Conservation (phyloP, 2,329 filamentous ascomycete genomes). For the Beauveria rudraprayagi region DNA sequence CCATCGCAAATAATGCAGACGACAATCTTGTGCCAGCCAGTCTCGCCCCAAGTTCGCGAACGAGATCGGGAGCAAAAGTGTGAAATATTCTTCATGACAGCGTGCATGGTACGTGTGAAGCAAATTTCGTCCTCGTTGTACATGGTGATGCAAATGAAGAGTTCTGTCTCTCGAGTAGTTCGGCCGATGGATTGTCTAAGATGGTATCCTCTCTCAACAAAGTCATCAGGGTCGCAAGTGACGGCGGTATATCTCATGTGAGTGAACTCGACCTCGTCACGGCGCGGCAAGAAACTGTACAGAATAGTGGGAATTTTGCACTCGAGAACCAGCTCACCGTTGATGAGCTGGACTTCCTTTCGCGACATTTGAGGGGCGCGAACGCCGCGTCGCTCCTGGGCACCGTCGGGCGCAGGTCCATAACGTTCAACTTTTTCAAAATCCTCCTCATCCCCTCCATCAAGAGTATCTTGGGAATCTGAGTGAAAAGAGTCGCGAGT, state of each 20-base stretch:
- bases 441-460: slow-evolving; percentile 34
- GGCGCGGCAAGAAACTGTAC: slow-evolving; percentile 88
- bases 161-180: slow-evolving; percentile 80
- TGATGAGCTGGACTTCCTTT: slow-evolving; percentile 93
- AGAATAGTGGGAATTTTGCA: slow-evolving; percentile 99
- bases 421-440: slow-evolving; percentile 68
- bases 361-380: slow-evolving; percentile 80
- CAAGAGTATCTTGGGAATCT: slow-evolving; percentile 46
- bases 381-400: slow-evolving; percentile 80
- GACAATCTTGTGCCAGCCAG: slow-evolving; percentile 98
- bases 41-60: slow-evolving; percentile 92
- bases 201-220: slow-evolving; percentile 81
- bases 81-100: slow-evolving; percentile 95
- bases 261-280: slow-evolving; percentile 93
- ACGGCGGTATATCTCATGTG: slow-evolving; percentile 98
- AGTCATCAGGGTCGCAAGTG: slow-evolving; percentile 96
- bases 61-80: slow-evolving; percentile 92
- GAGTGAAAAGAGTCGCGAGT: slow-evolving; percentile 49
- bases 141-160: slow-evolving; percentile 97
- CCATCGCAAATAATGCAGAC: slow-evolving; percentile 95
- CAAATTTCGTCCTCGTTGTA: slow-evolving; percentile 97
- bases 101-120: slow-evolving; percentile 97
- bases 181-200: slow-evolving; percentile 82
- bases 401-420: slow-evolving; percentile 76
- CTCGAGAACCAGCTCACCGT: slow-evolving; percentile 93